These are phyloP conservation scores for Obba rivulosa DNA, from an alignment of 768 basidiomycete genomes.

Conservation along the genomic window DNA sequence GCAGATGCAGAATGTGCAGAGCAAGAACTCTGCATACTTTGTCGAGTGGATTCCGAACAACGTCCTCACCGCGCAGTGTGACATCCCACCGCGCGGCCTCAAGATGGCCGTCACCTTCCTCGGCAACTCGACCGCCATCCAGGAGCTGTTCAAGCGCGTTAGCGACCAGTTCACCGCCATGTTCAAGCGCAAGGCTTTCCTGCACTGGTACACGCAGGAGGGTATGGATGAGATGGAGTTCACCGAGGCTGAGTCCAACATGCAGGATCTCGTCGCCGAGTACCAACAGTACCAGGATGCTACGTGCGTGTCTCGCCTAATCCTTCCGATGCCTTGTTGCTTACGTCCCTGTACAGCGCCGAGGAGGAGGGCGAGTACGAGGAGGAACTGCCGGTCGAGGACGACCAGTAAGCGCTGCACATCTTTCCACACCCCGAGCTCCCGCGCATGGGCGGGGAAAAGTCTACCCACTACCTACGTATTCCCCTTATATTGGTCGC, in stretches of 20 bases:
- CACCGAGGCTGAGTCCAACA: constrained; percentile 98
- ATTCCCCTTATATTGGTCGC: constrained; percentile 29
- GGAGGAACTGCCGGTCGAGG: constrained; percentile 62
- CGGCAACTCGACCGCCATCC: constrained; percentile 95
- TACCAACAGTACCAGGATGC: constrained; percentile 97
- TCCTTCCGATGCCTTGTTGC: neutral
- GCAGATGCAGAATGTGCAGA: constrained; percentile 96
- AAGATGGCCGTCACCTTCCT: constrained; percentile 98
- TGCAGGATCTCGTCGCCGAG: constrained; percentile 98
- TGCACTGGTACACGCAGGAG: constrained; percentile 99
- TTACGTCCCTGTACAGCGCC: constrained; percentile 39
- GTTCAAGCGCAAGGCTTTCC: constrained; percentile 98
- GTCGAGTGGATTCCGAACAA: constrained; percentile 99
- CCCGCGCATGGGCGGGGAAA: constrained; percentile 16
- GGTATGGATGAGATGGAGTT: constrained; percentile 99
- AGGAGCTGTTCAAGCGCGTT: constrained; percentile 98
- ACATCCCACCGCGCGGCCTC: constrained; percentile 90
- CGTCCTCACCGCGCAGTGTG: constrained; percentile 95
- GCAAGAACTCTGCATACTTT: constrained; percentile 97
- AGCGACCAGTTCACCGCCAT: constrained; percentile 98
- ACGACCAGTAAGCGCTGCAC: constrained; percentile 31
- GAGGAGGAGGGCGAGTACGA: constrained; percentile 90
- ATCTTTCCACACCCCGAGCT: constrained; percentile 2
- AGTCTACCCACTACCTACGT: constrained; percentile 21
- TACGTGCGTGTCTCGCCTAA: constrained; percentile 52